These are phyloP conservation scores for Boletus bicolor DNA, from an alignment of 768 basidiomycete genomes.

Conservation along the genomic window DNA sequence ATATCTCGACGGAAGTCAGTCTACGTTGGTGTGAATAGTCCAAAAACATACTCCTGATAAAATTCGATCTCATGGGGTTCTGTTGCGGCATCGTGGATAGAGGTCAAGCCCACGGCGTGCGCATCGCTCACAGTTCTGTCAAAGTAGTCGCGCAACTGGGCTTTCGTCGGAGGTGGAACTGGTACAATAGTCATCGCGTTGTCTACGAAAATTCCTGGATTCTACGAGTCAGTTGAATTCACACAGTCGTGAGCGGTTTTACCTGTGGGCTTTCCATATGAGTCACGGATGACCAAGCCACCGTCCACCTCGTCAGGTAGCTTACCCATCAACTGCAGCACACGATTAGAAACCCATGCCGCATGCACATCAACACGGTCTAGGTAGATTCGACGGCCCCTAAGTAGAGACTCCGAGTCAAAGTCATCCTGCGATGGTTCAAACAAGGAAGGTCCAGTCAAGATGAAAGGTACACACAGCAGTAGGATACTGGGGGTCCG, in stretches of 20 bases:
- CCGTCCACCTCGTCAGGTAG: constrained; percentile 67
- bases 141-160: constrained; percentile 58
- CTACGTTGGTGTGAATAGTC: neutral
- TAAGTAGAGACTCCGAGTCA: constrained; percentile 62
- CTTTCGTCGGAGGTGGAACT: constrained; percentile 57
- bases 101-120: constrained; percentile 76
- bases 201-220: constrained; percentile 73
- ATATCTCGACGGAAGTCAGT: constrained; percentile 43
- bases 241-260: neutral
- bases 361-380: constrained; percentile 82
- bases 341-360: constrained; percentile 76
- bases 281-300: constrained; percentile 68
- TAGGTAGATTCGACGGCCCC: constrained; percentile 68
- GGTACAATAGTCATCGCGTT: constrained; percentile 81
- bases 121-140: constrained; percentile 65
- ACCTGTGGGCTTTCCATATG: constrained; percentile 67
- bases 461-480: constrained; percentile 46
- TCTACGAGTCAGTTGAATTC: neutral
- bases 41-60: constrained; percentile 52
- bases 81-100: constrained; percentile 79
- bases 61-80: constrained; percentile 53
- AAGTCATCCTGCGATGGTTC: constrained; percentile 59
- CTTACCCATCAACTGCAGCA: constrained; percentile 59
- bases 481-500: constrained; percentile 60
- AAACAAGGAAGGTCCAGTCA: constrained; percentile 6